Base-by-base conservation (phyloP, 768 basidiomycete species). In the Rhizopogon vinicolor region DNA sequence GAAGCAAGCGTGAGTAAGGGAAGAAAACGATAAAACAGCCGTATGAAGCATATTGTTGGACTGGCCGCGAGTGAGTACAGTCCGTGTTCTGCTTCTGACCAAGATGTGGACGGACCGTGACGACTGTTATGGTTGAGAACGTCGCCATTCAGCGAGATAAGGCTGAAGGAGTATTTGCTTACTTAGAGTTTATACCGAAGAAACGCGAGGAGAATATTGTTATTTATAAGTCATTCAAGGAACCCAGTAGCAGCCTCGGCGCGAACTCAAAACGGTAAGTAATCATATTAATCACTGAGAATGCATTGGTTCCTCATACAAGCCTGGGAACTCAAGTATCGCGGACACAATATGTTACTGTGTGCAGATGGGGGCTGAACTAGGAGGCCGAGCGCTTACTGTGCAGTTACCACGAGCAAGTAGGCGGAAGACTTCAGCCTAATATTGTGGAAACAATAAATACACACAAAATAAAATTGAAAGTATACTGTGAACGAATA, bases 1-100 rank as follows among this genome's bases (percentile, higher is more conserved):
- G 40, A 46, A 46, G 48, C 19, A 22, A 51, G 19, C 54, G 37
- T 55, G 54, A 52, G 37, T 55, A 31, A 49, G 50, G 54, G 39
- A 51, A 53, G 16, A 3, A 37, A 41, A 41, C 39, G 35, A 53
- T 29, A 52, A 37, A 50, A 54, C 33, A 19, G 7, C 18, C 22
- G 12, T 22, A 19, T 28, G 28, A 41, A 41, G 37, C 51, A 41
- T 25, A 53, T 41, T 41, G 39, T 12, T 31, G 10, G 8, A 19
- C 37, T 19, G 28, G 48, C 16, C 12, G 19, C 37, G 40, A 33
- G 25, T 52, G 53, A 52, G 41, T 7, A 19, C 19, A 5, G 25
- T 55, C 40, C 22, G 3, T 35, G 25, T 18, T 18, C 53, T 16
- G 12, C 18, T 53, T 53, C 13, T 37, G 22, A 14, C 48, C 7